Percentiles rank a stretch among this genome's conserved stretches.
These are phyloP conservation scores for Spiromastix sp. DNA, from an alignment of 2,329 filamentous ascomycete genomes.

Conservation along the genomic window DNA sequence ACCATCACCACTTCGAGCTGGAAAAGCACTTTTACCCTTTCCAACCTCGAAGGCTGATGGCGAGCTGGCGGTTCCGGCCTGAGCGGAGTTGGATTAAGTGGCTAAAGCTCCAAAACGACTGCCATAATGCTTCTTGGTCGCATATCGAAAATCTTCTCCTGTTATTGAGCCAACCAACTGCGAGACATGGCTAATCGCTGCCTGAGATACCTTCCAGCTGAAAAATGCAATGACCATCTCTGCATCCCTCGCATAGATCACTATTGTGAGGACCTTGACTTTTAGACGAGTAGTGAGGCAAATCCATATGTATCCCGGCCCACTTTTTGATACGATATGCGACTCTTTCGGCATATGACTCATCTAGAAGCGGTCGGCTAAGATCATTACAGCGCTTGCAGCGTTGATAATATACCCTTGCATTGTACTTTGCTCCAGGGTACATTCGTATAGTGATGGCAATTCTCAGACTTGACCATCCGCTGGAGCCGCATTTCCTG, in stretches of 20 bases:
- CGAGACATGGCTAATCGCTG: too few species aligned
- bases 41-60: slow-evolving; percentile 5
- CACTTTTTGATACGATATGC: slow-evolving; percentile 35
- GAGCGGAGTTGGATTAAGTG: slow-evolving; percentile 4
- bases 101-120: slow-evolving; percentile 18
- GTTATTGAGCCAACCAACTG: slow-evolving; percentile 30
- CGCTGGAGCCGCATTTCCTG: slow-evolving; percentile 17
- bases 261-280: slow-evolving; percentile 20
- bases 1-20: slow-evolving; percentile 9
- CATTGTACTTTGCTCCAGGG: slow-evolving; percentile 29
- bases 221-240: slow-evolving; percentile 17
- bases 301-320: slow-evolving; percentile 23
- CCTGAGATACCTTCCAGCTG: background rate
- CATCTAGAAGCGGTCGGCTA: slow-evolving; percentile 24
- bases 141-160: slow-evolving; percentile 17
- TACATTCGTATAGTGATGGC: slow-evolving; percentile 36
- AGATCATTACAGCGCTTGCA: slow-evolving; percentile 28
- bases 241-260: slow-evolving; percentile 24
- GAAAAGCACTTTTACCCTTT: background rate
- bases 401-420: slow-evolving; percentile 34
- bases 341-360: slow-evolving; percentile 33
- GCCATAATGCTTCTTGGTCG: slow-evolving; percentile 19
- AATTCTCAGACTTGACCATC: slow-evolving; percentile 33
- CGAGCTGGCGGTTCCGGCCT: slow-evolving; percentile 7
- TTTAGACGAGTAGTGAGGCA: slow-evolving; percentile 4